Conservation (phyloP, 306 rosid genomes). For the Styphnolobium japonicum region DNA sequence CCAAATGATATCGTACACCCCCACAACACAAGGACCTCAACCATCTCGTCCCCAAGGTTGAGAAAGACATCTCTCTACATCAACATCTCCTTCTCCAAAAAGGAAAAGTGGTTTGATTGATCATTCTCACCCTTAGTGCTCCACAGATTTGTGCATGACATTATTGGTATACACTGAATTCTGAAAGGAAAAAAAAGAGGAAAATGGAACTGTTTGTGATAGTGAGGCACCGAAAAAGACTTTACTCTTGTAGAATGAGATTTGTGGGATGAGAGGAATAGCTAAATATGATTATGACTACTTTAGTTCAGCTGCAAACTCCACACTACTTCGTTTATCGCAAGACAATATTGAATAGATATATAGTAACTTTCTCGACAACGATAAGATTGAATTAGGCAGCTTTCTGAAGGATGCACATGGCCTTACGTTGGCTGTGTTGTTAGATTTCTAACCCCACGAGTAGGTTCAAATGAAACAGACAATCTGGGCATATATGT, state of each 20-base stretch:
- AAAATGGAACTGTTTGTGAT: neutral
- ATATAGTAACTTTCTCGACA: slow-evolving; percentile 22
- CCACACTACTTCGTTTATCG: slow-evolving; percentile 17
- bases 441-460: slow-evolving; percentile 21
- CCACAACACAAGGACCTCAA: slow-evolving; percentile 34
- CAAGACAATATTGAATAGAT: neutral
- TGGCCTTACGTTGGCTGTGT: slow-evolving; percentile 32
- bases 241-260: slow-evolving; percentile 13
- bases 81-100: slow-evolving; percentile 30
- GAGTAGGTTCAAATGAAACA: slow-evolving; percentile 32
- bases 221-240: slow-evolving; percentile 18
- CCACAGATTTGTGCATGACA: slow-evolving; percentile 40
- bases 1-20: slow-evolving; percentile 15
- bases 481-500: slow-evolving; percentile 24
- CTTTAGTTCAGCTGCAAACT: neutral
- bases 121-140: slow-evolving; percentile 51
- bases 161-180: slow-evolving; percentile 33
- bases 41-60: slow-evolving; percentile 54
- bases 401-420: slow-evolving; percentile 29
- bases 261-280: slow-evolving; percentile 12
- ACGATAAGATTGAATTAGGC: slow-evolving; percentile 37
- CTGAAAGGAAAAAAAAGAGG: neutral
- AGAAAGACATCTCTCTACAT: slow-evolving; percentile 49
- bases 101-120: slow-evolving; percentile 38
- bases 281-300: slow-evolving; percentile 35